Base-by-base conservation (phyloP, 1,284 basidiomycete species). In the Moniliophthora roreri region DNA sequence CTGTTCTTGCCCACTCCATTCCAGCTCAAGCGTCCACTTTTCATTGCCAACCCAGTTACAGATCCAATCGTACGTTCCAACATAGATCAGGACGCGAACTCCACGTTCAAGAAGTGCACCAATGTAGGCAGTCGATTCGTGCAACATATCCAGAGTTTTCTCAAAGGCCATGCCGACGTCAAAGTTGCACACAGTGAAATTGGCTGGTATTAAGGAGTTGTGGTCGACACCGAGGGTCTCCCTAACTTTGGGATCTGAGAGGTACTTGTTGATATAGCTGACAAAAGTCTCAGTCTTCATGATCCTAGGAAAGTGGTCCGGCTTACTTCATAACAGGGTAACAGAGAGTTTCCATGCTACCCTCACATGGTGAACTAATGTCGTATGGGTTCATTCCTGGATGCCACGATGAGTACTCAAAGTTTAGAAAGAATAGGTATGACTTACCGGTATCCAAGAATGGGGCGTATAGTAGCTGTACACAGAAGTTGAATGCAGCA, bases 41-140 rank as follows among this genome's bases (percentile, higher is more conserved):
- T 85, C 81, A 61, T 90, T 89, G 1, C 82, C 87, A 15, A 90
- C 69, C 78, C 85, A 86, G 67, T 91, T 91, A 64, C 88, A 91
- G 56, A 88, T 84, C 75, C 79, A 89, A 66, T 91, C 89, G 53
- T 83, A 81, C 2, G 76, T 78, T 1, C 89, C 89, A 3, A 84
- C 86, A 60, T 91, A 91, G 55, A 92, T 82, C 15, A 95, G 77
- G 3, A 87, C 84, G 6, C 80, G 73, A 23, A 95, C 73, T 1
- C 82, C 84, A 23, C 89, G 80, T 63, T 93, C 91, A 20, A 94
- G 80, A 34, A 95, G 77, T 1, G 76, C 83, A 1, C 80, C 77
- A 51, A 93, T 75, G 63, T 93, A 85, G 42, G 78, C 68, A 60
- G 73, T 68, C 0, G 77, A 78, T 2, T 70, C 63, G 55, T 77